Evolutionary conservation across 78 protist species (phyloP).

Genomic region (Dictyostelium brefeldianum): DNA sequence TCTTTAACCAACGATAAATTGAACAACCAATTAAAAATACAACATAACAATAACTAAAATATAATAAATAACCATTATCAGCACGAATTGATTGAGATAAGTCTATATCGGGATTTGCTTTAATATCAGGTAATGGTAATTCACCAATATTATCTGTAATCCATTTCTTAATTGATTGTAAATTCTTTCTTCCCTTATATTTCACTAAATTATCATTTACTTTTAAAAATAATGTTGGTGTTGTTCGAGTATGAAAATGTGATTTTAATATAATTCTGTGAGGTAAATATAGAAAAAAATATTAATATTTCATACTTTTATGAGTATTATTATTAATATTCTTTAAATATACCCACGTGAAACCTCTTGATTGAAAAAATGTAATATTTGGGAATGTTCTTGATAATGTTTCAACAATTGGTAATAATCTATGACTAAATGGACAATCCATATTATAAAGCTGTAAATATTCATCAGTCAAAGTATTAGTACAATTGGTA

Average conservation of each 20-base stretch:
- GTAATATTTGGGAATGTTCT: conserved; percentile 46
- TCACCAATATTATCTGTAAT: background rate
- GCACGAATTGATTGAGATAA: background rate
- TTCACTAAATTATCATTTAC: background rate
- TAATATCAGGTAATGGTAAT: background rate
- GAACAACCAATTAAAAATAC: background rate
- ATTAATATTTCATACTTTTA: background rate
- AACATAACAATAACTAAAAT: conserved; percentile 22
- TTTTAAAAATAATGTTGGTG: background rate
- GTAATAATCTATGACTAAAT: conserved; percentile 28
- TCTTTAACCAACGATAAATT: background rate
- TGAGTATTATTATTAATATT: background rate
- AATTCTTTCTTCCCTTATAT: conserved; percentile 10
- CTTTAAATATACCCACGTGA: background rate
- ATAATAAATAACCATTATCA: background rate
- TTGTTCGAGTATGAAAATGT: conserved; percentile 15
- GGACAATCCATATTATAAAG: conserved; percentile 25
- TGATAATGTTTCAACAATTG: conserved; percentile 27
- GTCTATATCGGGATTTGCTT: background rate
- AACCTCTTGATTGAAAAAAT: conserved; percentile 36
- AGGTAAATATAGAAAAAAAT: background rate
- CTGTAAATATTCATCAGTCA: background rate
- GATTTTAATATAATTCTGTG: background rate
- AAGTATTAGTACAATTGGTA: too few species aligned
- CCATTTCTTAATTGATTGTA: background rate